Evolutionary conservation across 2,329 filamentous ascomycete genomes (phyloP), one percentile per base, ranked within the genome.

Genomic region (Pyrenochaeta sp.): DNA sequence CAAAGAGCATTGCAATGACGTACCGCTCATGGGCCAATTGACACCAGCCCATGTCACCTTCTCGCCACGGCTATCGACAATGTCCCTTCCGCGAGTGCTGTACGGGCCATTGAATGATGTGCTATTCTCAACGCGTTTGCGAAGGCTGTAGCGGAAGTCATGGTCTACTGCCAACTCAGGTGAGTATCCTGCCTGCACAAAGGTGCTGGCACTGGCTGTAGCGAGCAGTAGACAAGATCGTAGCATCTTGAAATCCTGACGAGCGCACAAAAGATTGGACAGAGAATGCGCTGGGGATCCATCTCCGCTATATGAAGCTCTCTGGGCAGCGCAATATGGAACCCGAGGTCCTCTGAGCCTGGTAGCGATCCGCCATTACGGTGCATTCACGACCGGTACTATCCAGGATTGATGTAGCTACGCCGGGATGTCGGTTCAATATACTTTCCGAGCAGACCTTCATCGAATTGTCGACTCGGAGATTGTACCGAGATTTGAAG

Each of bases 21-120:
- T 67, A 72, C 70, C 69, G 30, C 68, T 71, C 68, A 72, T 71
- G 6, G 84, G 84, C 86, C 86, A 88, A 79, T 88, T 88, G 70
- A 86, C 79, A 71, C 86, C 87, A n/a, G 83, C 83, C 58, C 87
- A 79, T 73, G 86, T 87, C 60, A 87, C 79, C 44, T 84, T 83
- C 39, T 72, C 56, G 2, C 74, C 73, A 6, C 61, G 61, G 6
- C 67, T 64, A 58, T 81, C 74, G 2, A 78, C 65, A 48, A 82
- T 80, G 66, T 79, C 79, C 50, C 79, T 65, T 32, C 72, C 74
- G 28, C 64, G 55, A 13, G 76, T 77, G 37, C 67, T 74, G 47
- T 76, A 77, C 6, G 75, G 75, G 50, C 74, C 75, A 64, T 76
- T 58, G 61, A 72, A 72, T 13, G 61, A 61, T 9, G 69, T 67